These are phyloP conservation scores for Dothideomycetes sp. DNA, from an alignment of 2,329 filamentous ascomycete species.

Conservation along the genomic window DNA sequence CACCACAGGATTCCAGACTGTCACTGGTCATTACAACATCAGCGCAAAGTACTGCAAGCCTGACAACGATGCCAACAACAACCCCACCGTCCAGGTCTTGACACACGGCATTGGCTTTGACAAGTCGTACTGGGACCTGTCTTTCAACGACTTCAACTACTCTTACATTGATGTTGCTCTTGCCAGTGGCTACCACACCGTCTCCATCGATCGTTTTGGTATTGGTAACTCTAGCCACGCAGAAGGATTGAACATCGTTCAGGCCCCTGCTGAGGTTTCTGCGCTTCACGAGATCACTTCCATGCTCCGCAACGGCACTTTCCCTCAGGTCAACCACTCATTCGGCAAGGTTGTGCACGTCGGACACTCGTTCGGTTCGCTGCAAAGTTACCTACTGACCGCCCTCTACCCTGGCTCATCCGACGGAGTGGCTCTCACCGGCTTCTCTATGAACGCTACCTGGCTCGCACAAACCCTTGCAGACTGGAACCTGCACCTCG, in stretches of 20 bases:
- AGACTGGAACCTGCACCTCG: conserved; percentile 24
- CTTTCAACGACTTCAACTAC: conserved; percentile 23
- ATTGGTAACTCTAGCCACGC: conserved; percentile 30
- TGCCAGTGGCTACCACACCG: conserved; percentile 30
- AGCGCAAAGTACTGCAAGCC: conserved; percentile 22
- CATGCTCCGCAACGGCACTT: conserved; percentile 23
- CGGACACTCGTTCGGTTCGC: conserved; percentile 30
- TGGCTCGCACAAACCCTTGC: conserved; percentile 20
- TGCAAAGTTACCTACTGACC: conserved; percentile 44
- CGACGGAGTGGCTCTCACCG: conserved; percentile 31
- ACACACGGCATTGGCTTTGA: conserved; percentile 35
- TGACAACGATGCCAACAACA: conserved; percentile 13
- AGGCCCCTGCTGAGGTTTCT: conserved; percentile 30
- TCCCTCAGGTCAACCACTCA: conserved; percentile 19
- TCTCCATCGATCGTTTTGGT: conserved; percentile 37
- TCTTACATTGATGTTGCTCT: conserved; percentile 35
- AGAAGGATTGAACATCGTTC: conserved; percentile 31
- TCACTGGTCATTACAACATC: conserved; percentile 17
- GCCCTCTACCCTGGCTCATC: conserved; percentile 44
- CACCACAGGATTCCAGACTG: conserved; percentile 14
- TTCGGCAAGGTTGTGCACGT: conserved; percentile 32
- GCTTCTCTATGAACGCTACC: conserved; percentile 25
- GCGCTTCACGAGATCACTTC: conserved; percentile 28
- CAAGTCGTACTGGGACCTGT: conserved; percentile 29
- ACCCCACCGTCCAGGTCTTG: conserved; percentile 28